A percentile compares a stretch with the other conserved stretches of the same genome.
Evolutionary conservation across 2,329 filamentous ascomycete genomes (phyloP).

Genomic region (Mycosphaerelloides madeirae): DNA sequence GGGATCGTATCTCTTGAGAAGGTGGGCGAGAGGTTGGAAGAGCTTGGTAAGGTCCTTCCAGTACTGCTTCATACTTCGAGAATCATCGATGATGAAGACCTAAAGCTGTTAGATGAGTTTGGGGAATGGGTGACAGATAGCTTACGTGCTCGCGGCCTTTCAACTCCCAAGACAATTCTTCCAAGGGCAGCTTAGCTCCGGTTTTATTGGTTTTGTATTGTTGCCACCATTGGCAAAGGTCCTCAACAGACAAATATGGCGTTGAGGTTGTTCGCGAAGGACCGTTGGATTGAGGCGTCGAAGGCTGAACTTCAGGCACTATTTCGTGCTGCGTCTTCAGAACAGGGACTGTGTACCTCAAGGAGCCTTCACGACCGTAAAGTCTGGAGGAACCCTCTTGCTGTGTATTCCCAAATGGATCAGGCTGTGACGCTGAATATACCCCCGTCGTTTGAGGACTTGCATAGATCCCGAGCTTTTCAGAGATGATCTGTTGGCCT

Average conservation of each 20-base stretch:
- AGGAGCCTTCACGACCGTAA: too few relatives aligned
- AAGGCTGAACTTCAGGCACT: too few relatives aligned
- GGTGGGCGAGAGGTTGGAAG: conserved; percentile 2
- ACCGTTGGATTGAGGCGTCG: too few relatives aligned
- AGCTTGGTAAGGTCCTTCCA: conserved; percentile 5
- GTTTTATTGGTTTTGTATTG: neutral
- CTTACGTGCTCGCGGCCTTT: conserved; percentile 11
- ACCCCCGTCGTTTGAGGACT: too few relatives aligned
- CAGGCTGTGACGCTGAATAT: too few relatives aligned
- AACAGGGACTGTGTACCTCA: too few relatives aligned
- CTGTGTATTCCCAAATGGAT: too few relatives aligned
- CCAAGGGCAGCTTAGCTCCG: neutral
- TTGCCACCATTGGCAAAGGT: neutral
- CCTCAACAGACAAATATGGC: neutral
- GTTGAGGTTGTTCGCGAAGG: too few relatives aligned
- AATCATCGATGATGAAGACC: conserved; percentile 16
- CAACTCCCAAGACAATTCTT: neutral
- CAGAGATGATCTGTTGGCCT: too few relatives aligned
- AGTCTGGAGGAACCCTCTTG: too few relatives aligned
- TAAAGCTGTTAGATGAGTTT: neutral
- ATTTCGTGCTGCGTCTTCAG: too few relatives aligned
- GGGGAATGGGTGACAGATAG: neutral
- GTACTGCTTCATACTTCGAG: conserved; percentile 6
- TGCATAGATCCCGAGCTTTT: too few relatives aligned
- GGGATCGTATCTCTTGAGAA: conserved; percentile 5